A percentile compares a stretch with the other conserved stretches of the same genome.
phyloP scores from a whole-genome alignment of 208 protist species.

The Crithidia expoeki region DNA sequence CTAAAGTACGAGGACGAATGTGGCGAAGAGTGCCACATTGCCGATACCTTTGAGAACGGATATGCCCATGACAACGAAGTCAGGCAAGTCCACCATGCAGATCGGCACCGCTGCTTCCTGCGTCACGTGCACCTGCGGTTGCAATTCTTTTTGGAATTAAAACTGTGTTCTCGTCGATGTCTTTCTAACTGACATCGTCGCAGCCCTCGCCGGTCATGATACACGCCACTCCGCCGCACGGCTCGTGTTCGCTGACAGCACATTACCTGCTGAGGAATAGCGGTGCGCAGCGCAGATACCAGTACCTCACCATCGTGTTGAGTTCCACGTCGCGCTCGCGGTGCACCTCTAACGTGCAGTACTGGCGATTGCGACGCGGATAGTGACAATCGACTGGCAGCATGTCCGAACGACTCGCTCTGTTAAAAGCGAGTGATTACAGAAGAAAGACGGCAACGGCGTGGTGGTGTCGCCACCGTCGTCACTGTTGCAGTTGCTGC shows the following conservation, averaged over 20 bases:
- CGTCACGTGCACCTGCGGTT: neutral
- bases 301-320: constrained; percentile 57
- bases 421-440: constrained; percentile 68
- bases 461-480: neutral
- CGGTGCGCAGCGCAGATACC: constrained; percentile 67
- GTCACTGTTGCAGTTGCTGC: constrained; percentile 4
- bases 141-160: neutral
- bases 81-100: constrained; percentile 67
- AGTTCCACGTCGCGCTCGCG: constrained; percentile 37
- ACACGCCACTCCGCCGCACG: constrained; percentile 62
- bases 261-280: constrained; percentile 73
- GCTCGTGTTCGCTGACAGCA: constrained; percentile 33
- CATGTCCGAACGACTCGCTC: constrained; percentile 19
- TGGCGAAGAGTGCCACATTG: constrained; percentile 85
- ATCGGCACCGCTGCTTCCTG: constrained; percentile 19
- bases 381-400: constrained; percentile 21
- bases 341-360: constrained; percentile 60
- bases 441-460: constrained; percentile 39
- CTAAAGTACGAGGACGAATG: constrained; percentile 80
- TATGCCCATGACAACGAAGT: constrained; percentile 52
- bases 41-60: constrained; percentile 67
- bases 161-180: neutral
- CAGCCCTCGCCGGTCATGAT: constrained; percentile 40
- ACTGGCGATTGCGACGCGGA: constrained; percentile 41
- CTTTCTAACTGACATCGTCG: constrained; percentile 56